Conservation (phyloP, 208 protist species). For the Angomonas desouzai region DNA sequence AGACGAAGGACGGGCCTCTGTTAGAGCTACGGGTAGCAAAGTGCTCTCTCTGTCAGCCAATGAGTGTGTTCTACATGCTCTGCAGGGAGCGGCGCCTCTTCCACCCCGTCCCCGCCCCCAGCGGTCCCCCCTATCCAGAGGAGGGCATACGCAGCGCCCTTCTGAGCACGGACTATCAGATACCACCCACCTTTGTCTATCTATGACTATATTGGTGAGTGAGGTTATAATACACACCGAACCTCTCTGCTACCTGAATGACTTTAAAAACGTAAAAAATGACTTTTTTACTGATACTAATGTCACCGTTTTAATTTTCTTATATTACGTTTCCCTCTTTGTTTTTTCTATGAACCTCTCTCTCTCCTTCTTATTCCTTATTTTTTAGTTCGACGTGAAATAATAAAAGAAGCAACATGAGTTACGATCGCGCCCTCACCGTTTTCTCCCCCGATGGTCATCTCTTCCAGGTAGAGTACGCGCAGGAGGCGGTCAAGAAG, state of each 20-base stretch:
- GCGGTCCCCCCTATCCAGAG: slow-evolving; percentile 1
- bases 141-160: slow-evolving; percentile 5
- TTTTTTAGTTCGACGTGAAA: neutral
- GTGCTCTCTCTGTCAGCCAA: slow-evolving; percentile 35
- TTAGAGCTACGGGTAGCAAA: slow-evolving; percentile 37
- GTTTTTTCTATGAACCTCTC: slow-evolving; percentile 8
- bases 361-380: slow-evolving; percentile 20
- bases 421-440: slow-evolving; percentile 99
- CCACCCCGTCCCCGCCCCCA: slow-evolving; percentile 1
- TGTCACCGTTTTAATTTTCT: no score
- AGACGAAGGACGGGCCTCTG: slow-evolving; percentile 17
- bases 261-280: no score
- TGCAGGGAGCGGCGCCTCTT: neutral
- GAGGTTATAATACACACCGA: no score
- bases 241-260: no score
- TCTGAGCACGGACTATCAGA: slow-evolving; percentile 37
- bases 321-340: no score
- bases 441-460: slow-evolving; percentile 99
- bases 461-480: slow-evolving; percentile 99
- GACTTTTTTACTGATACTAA: no score
- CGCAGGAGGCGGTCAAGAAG: slow-evolving; percentile 99
- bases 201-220: no score
- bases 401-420: slow-evolving; percentile 44
- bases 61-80: slow-evolving; percentile 9
- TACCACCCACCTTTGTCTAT: slow-evolving; percentile 41